phyloP scores from a whole-genome alignment of 106 monocot genomes.

The Acanthochlamys bracteata region DNA sequence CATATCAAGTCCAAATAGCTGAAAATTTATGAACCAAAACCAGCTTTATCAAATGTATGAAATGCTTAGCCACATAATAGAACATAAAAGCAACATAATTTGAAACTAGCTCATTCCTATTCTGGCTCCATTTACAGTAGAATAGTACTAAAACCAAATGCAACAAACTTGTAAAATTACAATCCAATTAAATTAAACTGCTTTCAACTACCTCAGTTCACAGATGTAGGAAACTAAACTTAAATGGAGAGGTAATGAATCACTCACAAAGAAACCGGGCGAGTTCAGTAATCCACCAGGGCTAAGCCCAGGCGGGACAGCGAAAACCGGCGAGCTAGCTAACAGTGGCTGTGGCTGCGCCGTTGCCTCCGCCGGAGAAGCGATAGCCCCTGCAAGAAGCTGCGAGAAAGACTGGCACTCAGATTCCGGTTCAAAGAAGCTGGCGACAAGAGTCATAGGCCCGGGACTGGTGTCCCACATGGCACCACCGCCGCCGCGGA shows the following conservation, averaged over 20 bases:
- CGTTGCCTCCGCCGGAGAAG: slow-evolving; percentile 28
- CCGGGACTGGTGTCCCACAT: slow-evolving; percentile 30
- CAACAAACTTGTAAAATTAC: too few relatives aligned
- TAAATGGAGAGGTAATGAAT: background rate
- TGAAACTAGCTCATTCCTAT: too few relatives aligned
- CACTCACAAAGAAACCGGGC: slow-evolving; percentile 16
- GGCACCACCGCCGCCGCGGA: slow-evolving; percentile 20
- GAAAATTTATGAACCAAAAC: too few relatives aligned
- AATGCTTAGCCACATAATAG: too few relatives aligned
- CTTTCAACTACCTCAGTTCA: too few relatives aligned
- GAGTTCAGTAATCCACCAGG: slow-evolving; percentile 35
- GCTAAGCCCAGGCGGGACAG: slow-evolving; percentile 34
- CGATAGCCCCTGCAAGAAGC: slow-evolving; percentile 47
- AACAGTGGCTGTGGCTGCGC: slow-evolving; percentile 6
- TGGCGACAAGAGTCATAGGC: slow-evolving; percentile 38
- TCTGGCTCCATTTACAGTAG: too few relatives aligned
- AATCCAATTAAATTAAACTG: too few relatives aligned
- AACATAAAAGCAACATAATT: too few relatives aligned
- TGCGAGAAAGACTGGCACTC: slow-evolving; percentile 45
- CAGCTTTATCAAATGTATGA: too few relatives aligned
- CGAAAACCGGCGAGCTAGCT: slow-evolving; percentile 20
- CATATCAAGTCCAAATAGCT: too few relatives aligned
- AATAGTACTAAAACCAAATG: too few relatives aligned
- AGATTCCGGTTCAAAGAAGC: slow-evolving; percentile 33
- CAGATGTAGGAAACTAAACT: too few relatives aligned